Conservation (phyloP, 192 early-diverging fungal genomes). For the Mortierella alpina region DNA sequence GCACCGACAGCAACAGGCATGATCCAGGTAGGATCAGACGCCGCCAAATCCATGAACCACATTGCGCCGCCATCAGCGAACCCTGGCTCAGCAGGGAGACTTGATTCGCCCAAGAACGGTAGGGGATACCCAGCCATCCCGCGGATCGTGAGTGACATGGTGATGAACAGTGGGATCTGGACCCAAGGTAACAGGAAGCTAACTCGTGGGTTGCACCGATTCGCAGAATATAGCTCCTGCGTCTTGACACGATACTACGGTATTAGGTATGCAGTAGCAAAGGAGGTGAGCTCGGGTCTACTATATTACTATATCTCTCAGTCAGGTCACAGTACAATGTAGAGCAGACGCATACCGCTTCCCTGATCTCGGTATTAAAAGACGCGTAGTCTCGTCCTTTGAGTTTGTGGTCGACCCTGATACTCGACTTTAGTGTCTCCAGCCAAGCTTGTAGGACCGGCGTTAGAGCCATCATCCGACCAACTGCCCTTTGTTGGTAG, state of each 20-base stretch:
- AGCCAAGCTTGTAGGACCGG: constrained; percentile 62
- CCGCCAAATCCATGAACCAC: constrained; percentile 74
- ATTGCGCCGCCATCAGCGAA: constrained; percentile 67
- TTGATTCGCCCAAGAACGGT: constrained; percentile 59
- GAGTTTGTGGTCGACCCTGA: constrained; percentile 53
- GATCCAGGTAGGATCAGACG: constrained; percentile 73
- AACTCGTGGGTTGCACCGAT: constrained; percentile 70
- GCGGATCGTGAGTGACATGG: constrained; percentile 73
- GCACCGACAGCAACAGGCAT: constrained; percentile 74
- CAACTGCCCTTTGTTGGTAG: constrained; percentile 65
- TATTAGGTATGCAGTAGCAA: constrained; percentile 2
- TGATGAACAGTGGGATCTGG: constrained; percentile 83
- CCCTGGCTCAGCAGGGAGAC: constrained; percentile 55
- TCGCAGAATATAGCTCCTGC: constrained; percentile 65
- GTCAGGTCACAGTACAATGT: not conserved
- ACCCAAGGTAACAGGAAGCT: constrained; percentile 74
- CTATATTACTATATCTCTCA: not conserved
- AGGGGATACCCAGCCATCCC: constrained; percentile 71
- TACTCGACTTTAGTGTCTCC: constrained; percentile 58
- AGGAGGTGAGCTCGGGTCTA: not conserved
- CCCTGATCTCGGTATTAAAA: constrained; percentile 59
- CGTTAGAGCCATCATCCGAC: constrained; percentile 56
- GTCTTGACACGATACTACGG: constrained; percentile 60
- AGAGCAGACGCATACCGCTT: constrained; percentile 43
- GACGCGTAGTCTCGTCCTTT: constrained; percentile 54